phyloP scores from a whole-genome alignment of 1,139 yeast genomes.

The Kodamaea plutei region DNA sequence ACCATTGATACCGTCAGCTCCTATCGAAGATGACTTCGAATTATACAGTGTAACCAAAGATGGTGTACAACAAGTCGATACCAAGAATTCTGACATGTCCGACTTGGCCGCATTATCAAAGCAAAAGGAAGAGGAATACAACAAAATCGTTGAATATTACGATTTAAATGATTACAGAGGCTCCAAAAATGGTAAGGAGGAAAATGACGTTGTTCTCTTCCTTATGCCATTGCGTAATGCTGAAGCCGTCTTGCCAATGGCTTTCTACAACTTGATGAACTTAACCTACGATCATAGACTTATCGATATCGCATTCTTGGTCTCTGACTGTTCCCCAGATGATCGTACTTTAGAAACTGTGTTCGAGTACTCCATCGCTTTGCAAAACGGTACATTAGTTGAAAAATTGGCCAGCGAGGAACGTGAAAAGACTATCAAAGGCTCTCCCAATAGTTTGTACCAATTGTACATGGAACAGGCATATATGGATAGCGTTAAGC shows the following conservation, averaged over 20 bases:
- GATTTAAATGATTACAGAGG: conserved; percentile 62
- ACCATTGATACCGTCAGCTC: conserved; percentile 1
- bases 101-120: conserved; percentile 5
- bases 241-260: conserved; percentile 72
- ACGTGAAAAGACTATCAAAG: conserved; percentile 31
- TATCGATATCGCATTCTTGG: conserved; percentile 80
- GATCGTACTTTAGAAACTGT: conserved; percentile 72
- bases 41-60: conserved; percentile 37
- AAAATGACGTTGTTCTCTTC: conserved; percentile 64
- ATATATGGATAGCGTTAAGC: conserved; percentile 53
- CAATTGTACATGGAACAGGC: conserved; percentile 65
- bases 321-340: conserved; percentile 74
- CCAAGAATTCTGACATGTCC: conserved; percentile 6
- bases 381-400: conserved; percentile 67
- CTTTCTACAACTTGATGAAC: conserved; percentile 81
- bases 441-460: conserved; percentile 55
- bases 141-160: conserved; percentile 49
- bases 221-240: conserved; percentile 82
- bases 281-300: conserved; percentile 78
- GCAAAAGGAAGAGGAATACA: conserved; percentile 19
- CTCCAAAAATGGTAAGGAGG: conserved; percentile 45
- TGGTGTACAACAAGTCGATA: conserved; percentile 23
- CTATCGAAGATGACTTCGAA: conserved; percentile 16
- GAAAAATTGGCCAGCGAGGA: conserved; percentile 45
- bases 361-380: conserved; percentile 58